phyloP scores from a whole-genome alignment of 148 eudicot genomes.

The Diospyros lotus region DNA sequence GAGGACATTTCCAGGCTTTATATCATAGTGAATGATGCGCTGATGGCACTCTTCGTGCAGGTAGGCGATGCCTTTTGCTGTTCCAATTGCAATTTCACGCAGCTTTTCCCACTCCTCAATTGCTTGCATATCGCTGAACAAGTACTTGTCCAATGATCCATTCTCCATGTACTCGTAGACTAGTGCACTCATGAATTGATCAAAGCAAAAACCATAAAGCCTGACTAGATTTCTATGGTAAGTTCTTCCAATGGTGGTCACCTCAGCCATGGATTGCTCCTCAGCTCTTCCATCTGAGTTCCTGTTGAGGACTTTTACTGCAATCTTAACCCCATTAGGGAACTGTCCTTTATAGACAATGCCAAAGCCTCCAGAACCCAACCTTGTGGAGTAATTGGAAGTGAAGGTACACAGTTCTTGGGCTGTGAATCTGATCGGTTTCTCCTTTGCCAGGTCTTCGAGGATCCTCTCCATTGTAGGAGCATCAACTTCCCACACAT shows the following conservation, averaged over 20 bases:
- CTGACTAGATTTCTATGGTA: constrained; percentile 8
- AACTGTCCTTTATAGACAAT: constrained; percentile 24
- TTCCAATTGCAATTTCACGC: constrained; percentile 1
- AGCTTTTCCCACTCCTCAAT: constrained; percentile 11
- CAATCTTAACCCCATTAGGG: constrained; percentile 21
- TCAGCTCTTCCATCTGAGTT: constrained; percentile 6
- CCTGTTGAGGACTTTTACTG: constrained; percentile 19
- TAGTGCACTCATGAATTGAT: not conserved
- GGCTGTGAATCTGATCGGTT: not conserved
- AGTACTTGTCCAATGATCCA: constrained; percentile 7
- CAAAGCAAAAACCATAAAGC: constrained; percentile 8
- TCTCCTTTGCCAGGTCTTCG: constrained; percentile 8
- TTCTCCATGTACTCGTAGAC: constrained; percentile 14
- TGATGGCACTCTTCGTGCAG: constrained; percentile 5
- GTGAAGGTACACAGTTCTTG: constrained; percentile 6
- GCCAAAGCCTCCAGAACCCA: constrained; percentile 28
- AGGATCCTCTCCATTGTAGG: constrained; percentile 15
- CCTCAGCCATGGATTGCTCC: constrained; percentile 24
- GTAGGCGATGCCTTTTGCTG: constrained; percentile 5
- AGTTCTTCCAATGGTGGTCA: constrained; percentile 11
- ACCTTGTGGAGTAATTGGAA: not conserved
- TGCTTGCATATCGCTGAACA: not conserved
- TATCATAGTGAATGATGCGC: constrained; percentile 12
- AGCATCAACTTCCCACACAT: not conserved
- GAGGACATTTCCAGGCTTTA: constrained; percentile 8